These are phyloP conservation scores for Suillus bovinus DNA, from an alignment of 768 basidiomycete species.

Conservation along the genomic window DNA sequence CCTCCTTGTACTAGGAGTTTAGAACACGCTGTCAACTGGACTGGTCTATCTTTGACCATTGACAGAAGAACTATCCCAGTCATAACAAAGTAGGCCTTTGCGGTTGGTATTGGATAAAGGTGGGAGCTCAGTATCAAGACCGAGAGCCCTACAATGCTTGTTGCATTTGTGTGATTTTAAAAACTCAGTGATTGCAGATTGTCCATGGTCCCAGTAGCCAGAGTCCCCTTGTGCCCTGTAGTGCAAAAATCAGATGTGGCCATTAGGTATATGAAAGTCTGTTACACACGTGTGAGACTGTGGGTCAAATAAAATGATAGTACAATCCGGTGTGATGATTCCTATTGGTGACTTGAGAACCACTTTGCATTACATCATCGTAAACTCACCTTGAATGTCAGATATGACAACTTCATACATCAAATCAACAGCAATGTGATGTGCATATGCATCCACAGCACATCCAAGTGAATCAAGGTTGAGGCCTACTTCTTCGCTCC, in stretches of 20 bases:
- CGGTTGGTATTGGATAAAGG: too few species aligned
- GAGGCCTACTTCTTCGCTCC: slow-evolving; percentile 12
- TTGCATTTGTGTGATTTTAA: neutral
- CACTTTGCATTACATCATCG: neutral
- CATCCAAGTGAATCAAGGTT: slow-evolving; percentile 17
- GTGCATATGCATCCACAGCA: slow-evolving; percentile 24
- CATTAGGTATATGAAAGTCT: neutral
- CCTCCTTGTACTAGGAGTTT: too few species aligned
- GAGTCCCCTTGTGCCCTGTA: neutral
- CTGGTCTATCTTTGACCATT: too few species aligned
- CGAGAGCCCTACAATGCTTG: too few species aligned
- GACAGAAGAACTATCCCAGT: too few species aligned
- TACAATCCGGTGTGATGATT: slow-evolving; percentile 2
- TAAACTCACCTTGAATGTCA: slow-evolving; percentile 25
- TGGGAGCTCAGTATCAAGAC: too few species aligned
- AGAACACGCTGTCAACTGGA: too few species aligned
- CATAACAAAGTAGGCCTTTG: too few species aligned
- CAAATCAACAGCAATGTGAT: slow-evolving; percentile 22
- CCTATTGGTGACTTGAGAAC: neutral
- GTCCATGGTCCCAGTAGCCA: slow-evolving; percentile 7
- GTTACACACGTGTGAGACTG: slow-evolving; percentile 13
- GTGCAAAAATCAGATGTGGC: neutral
- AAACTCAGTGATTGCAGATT: neutral
- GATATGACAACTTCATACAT: slow-evolving; percentile 10
- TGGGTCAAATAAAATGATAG: slow-evolving; percentile 15